Base-by-base conservation (phyloP, 352 stramenopile genomes). In the Phytophthora idaei region DNA sequence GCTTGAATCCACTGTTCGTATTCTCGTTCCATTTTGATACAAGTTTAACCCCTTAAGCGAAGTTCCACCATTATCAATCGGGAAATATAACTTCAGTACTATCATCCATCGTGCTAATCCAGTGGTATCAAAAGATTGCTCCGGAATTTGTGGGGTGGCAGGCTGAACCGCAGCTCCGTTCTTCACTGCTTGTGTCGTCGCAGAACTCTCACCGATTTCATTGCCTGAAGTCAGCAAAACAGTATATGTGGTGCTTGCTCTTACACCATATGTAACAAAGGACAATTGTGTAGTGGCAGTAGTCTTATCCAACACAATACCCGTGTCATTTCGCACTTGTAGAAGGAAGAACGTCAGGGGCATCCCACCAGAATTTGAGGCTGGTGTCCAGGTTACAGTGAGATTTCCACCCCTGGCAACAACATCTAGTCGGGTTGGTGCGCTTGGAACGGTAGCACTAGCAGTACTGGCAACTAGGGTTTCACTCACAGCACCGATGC, bases 1-100 rank as follows among this genome's bases (percentile, higher is more conserved):
- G 1, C 2, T 52, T 59, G 12, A 58, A 62, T 31, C 52, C 8
- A 68, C 28, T 2, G 61, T 69, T 2, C 54, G 36, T 25, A 78
- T 61, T 12, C 73, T 63, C 5, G 69, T 44, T 10, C 64, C 77
- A 52, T 91, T 65, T 63, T 80, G 80, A 49, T 83, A 89, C 8
- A 91, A 41, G 4, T 62, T 25, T 2, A 87, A 56, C 1, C 36
- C 28, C 3, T 70, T 73, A 6, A 91, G 57, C 1, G 67, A n/a
- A 3, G 77, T 44, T 9, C 78, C 78, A 32, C 82, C 82, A 21
- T 69, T 69, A 41, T 91, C 78, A 17, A 61, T 21, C 1, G 82
- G 78, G 4, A 77, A 39, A 57, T 64, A 71, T 0, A 90, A 42
- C 10, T 60, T 67, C 0, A 89, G 51, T 1, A 73, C 61, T 12